These are phyloP conservation scores for Amaranthus hypochondriacus DNA, from an alignment of 148 eudicot species.

Conservation along the genomic window DNA sequence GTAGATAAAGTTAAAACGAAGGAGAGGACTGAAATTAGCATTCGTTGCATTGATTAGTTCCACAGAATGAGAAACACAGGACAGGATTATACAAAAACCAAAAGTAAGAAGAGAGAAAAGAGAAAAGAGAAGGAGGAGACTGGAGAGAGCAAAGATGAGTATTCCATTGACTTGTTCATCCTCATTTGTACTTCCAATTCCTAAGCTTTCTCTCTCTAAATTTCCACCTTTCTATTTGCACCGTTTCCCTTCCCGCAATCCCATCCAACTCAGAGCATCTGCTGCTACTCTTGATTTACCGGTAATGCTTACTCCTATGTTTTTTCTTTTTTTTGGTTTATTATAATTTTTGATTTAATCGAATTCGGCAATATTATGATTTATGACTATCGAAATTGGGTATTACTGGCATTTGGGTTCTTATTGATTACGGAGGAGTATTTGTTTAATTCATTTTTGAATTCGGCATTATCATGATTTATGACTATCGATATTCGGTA, in stretches of 20 bases:
- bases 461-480: too few species aligned
- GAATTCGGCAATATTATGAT: too few species aligned
- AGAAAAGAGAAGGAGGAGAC: too few species aligned
- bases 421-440: too few species aligned
- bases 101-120: neutral
- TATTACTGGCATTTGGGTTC: neutral
- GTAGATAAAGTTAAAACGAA: neutral
- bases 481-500: too few species aligned
- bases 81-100: neutral
- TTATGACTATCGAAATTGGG: neutral
- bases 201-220: conserved; percentile 11
- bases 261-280: conserved; percentile 32
- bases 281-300: conserved; percentile 17
- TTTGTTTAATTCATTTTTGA: too few species aligned
- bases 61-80: conserved; percentile 15
- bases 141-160: too few species aligned
- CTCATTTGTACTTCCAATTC: conserved; percentile 22
- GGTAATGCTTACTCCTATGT: neutral
- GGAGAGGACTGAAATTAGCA: conserved; percentile 11
- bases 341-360: neutral
- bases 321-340: neutral
- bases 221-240: neutral
- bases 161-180: conserved; percentile 16
- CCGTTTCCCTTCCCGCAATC: conserved; percentile 15
- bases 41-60: conserved; percentile 29